phyloP scores from a whole-genome alignment of 2,329 filamentous ascomycete species.

The Orbilia quercus region DNA sequence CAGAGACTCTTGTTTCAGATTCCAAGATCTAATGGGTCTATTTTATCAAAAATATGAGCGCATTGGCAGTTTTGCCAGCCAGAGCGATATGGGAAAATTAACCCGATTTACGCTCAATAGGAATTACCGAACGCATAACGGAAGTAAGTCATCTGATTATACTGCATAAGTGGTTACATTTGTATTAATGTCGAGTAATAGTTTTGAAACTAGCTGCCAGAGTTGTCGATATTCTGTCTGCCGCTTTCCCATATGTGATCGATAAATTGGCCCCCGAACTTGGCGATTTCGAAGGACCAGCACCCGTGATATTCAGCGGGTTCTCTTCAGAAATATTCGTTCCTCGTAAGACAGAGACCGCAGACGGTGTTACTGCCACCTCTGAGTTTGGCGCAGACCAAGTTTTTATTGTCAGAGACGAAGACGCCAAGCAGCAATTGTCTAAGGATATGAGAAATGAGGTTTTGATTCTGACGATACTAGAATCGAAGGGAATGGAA shows the following conservation, averaged over 20 bases:
- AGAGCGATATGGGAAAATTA: slow-evolving; percentile 54
- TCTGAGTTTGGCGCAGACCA: slow-evolving; percentile 61
- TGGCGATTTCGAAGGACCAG: slow-evolving; percentile 60
- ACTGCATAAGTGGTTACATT: not conserved
- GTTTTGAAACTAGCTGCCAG: slow-evolving; percentile 59
- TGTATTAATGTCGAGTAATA: slow-evolving; percentile 10
- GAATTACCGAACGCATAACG: slow-evolving; percentile 62
- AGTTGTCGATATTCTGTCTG: slow-evolving; percentile 13
- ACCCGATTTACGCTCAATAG: slow-evolving; percentile 60
- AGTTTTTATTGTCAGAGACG: slow-evolving; percentile 62
- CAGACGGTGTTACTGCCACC: too few relatives aligned
- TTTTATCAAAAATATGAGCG: slow-evolving; percentile 60
- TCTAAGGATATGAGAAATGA: slow-evolving; percentile 59
- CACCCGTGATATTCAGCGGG: slow-evolving; percentile 50
- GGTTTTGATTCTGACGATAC: slow-evolving; percentile 61
- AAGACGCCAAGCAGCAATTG: slow-evolving; percentile 59
- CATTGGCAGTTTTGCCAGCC: slow-evolving; percentile 32
- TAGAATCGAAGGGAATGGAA: slow-evolving; percentile 63
- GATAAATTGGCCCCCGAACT: slow-evolving; percentile 61
- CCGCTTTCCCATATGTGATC: slow-evolving; percentile 60
- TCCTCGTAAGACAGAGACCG: slow-evolving; percentile 23
- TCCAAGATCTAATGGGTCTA: slow-evolving; percentile 61
- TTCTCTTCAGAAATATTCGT: slow-evolving; percentile 30
- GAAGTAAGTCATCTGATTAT: slow-evolving; percentile 56
- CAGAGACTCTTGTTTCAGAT: slow-evolving; percentile 62